Conservation (phyloP, 257 asterid species). For the Scutellaria minor region DNA sequence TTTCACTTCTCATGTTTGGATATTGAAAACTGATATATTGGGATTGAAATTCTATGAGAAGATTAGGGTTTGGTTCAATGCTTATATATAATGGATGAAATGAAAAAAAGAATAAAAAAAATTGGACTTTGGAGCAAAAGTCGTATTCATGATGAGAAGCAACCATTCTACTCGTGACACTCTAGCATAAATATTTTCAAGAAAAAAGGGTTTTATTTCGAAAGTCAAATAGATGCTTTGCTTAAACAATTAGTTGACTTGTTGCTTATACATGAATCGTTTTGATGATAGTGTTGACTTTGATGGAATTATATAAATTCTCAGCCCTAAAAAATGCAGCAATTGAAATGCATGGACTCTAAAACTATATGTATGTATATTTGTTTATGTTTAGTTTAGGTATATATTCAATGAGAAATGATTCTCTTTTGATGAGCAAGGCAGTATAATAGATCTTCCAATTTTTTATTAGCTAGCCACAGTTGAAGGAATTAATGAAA, state of each 20-base stretch:
- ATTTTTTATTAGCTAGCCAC: not conserved
- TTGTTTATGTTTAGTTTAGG: not conserved
- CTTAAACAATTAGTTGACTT: constrained; percentile 14
- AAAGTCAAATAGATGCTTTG: not conserved
- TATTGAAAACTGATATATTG: not conserved
- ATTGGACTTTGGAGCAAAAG: too few relatives aligned
- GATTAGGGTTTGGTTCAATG: not conserved
- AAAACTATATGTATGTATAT: not conserved
- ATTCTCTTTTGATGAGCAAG: not conserved
- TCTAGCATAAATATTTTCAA: not conserved
- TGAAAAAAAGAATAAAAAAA: not conserved
- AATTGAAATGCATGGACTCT: not conserved
- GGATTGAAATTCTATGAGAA: not conserved
- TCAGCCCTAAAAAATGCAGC: too few relatives aligned
- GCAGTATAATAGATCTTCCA: not conserved
- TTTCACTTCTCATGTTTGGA: constrained; percentile 23
- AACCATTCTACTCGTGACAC: not conserved
- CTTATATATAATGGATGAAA: constrained; percentile 20
- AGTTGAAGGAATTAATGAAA: not conserved
- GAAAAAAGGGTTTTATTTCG: constrained; percentile 4
- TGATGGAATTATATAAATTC: not conserved
- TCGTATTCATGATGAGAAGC: not conserved
- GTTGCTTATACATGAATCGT: not conserved
- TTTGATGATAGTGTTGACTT: not conserved
- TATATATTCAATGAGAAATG: not conserved